Percentiles rank a stretch among this genome's conserved stretches.
These are phyloP conservation scores for Pseudopithomyces chartarum DNA, from an alignment of 2,329 filamentous ascomycete species.

Conservation along the genomic window DNA sequence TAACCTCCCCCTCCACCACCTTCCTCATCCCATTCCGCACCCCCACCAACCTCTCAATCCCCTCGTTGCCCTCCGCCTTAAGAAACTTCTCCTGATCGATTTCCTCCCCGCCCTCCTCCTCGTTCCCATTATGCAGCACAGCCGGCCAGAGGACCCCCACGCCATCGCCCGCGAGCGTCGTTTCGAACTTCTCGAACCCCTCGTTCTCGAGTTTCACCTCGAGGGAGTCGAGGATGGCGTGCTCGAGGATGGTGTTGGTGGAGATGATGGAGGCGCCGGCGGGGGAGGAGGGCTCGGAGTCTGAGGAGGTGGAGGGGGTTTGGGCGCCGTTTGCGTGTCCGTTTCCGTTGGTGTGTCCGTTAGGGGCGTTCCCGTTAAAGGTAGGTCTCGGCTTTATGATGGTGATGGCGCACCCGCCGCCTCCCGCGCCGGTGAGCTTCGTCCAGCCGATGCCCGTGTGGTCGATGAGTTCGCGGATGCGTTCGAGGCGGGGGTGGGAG, in stretches of 20 bases:
- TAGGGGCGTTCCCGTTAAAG: slow-evolving; percentile 51
- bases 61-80: slow-evolving; percentile 80
- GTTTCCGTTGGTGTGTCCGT: slow-evolving; percentile 47
- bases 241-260: slow-evolving; percentile 38
- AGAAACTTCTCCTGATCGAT: slow-evolving; percentile 91
- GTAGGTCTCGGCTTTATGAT: slow-evolving; percentile 70
- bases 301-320: slow-evolving; percentile 10
- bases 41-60: slow-evolving; percentile 85
- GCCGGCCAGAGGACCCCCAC: slow-evolving; percentile 95
- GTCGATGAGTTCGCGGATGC: slow-evolving; percentile 83
- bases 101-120: slow-evolving; percentile 83
- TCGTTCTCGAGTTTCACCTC: slow-evolving; percentile 62
- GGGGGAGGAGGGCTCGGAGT: slow-evolving; percentile 22
- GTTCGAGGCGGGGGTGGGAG: slow-evolving; percentile 90
- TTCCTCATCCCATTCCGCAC: slow-evolving; percentile 53
- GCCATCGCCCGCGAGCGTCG: slow-evolving; percentile 88
- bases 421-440: slow-evolving; percentile 93
- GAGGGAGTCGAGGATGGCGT: slow-evolving; percentile 60
- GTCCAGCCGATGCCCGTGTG: slow-evolving; percentile 92
- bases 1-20: slow-evolving; percentile 31
- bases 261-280: slow-evolving; percentile 39
- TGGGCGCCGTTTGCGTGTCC: slow-evolving; percentile 52
- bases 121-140: slow-evolving; percentile 81
- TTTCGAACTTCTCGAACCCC: slow-evolving; percentile 84
- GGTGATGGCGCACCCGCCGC: slow-evolving; percentile 94